Percentiles rank a stretch among this genome's conserved stretches.
Evolutionary conservation across 176 grass and related monocot species (phyloP).

Genomic region (Elymus sibiricus): DNA sequence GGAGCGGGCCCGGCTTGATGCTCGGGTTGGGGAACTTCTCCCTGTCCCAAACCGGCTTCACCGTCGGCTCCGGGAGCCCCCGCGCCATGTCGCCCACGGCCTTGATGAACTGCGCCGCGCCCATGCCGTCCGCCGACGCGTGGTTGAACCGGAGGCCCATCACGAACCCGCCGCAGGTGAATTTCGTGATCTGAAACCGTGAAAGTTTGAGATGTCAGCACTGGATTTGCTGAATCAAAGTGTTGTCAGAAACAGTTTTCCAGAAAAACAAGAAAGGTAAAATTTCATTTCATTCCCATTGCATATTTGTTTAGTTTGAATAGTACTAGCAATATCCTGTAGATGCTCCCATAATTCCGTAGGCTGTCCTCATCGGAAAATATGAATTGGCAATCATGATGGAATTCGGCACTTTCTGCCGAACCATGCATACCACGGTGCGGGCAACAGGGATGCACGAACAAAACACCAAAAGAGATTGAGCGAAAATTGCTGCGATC

Average conservation of each 20-base stretch:
- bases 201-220: not conserved
- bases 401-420: not conserved
- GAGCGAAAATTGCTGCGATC: not conserved
- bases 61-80: conserved; percentile 38
- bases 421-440: not conserved
- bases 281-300: not conserved
- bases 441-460: not conserved
- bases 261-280: no score
- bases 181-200: conserved; percentile 51
- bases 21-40: conserved; percentile 60
- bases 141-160: conserved; percentile 69
- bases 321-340: not conserved
- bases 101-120: conserved; percentile 54
- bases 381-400: not conserved
- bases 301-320: not conserved
- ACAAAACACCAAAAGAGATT: not conserved
- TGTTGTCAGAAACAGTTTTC: no score
- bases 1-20: conserved; percentile 40
- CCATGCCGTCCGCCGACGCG: conserved; percentile 60
- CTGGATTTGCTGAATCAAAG: not conserved
- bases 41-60: conserved; percentile 54
- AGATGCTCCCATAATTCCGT: not conserved
- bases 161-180: conserved; percentile 67
- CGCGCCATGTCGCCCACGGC: conserved; percentile 56
- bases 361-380: not conserved